Conservation (phyloP, 2,329 filamentous ascomycete genomes). For the Pseudogymnoascus sp. region DNA sequence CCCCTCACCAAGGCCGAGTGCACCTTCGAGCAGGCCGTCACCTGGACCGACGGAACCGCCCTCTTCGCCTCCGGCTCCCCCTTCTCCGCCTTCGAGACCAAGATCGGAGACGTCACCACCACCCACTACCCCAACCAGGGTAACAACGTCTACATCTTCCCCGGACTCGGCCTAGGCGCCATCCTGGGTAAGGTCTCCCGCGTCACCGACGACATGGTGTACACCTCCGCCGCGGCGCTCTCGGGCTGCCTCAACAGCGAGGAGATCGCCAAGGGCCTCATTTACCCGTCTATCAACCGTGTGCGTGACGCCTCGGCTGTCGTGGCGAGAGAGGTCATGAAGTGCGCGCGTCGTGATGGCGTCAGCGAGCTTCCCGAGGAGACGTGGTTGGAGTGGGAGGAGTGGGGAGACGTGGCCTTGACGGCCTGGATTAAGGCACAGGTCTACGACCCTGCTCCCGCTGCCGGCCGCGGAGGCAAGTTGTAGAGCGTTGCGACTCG, state of each 20-base stretch:
- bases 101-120: conserved; percentile 49
- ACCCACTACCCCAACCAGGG: conserved; percentile 76
- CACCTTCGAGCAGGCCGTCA: conserved; percentile 87
- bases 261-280: conserved; percentile 73
- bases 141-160: conserved; percentile 90
- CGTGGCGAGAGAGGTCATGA: conserved; percentile 88
- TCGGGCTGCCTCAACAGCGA: conserved; percentile 69
- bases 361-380: conserved; percentile 62
- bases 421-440: conserved; percentile 51
- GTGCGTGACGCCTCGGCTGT: conserved; percentile 83
- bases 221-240: conserved; percentile 79
- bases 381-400: conserved; percentile 65
- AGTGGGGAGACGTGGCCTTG: conserved; percentile 58
- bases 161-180: conserved; percentile 85
- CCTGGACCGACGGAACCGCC: conserved; percentile 81
- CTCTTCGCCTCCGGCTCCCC: conserved; percentile 95
- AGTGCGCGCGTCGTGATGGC: conserved; percentile 74
- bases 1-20: conserved; percentile 95
- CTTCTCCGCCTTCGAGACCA: conserved; percentile 62
- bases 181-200: conserved; percentile 82
- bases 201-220: conserved; percentile 94
- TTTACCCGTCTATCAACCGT: conserved; percentile 85
- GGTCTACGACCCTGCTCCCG: conserved; percentile 47
- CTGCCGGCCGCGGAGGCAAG: conserved; percentile 1
- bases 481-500: conserved; percentile 16